Percentiles rank a stretch among this genome's conserved stretches.
These are phyloP conservation scores for Musa schizocarpa DNA, from an alignment of 176 grass and related monocot species.

Conservation along the genomic window DNA sequence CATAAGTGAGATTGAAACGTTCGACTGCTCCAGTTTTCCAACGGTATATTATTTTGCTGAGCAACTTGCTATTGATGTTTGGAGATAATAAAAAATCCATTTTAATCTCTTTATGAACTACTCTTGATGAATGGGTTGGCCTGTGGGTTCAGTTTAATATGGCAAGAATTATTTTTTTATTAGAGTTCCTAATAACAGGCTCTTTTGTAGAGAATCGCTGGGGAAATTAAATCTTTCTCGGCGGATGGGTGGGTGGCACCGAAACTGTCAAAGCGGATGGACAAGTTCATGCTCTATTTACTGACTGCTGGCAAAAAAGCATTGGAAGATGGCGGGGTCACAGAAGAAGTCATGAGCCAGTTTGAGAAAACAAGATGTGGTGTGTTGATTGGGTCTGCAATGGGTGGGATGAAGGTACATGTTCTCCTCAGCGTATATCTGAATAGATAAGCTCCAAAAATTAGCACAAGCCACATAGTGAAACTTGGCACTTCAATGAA, in stretches of 20 bases:
- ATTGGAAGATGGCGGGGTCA: slow-evolving; percentile 77
- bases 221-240: slow-evolving; percentile 93
- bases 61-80: neutral
- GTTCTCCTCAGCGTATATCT: slow-evolving; percentile 5
- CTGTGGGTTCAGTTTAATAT: neutral
- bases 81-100: neutral
- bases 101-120: neutral
- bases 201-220: slow-evolving; percentile 83
- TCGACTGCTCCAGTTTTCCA: slow-evolving; percentile 86
- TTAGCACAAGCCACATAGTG: neutral
- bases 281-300: slow-evolving; percentile 98
- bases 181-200: neutral
- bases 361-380: slow-evolving; percentile 94
- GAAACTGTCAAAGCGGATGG: slow-evolving; percentile 86
- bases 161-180: neutral
- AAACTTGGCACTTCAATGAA: neutral
- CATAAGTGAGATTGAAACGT: slow-evolving; percentile 84
- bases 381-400: slow-evolving; percentile 92
- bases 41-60: slow-evolving; percentile 41
- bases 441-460: neutral
- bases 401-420: slow-evolving; percentile 98
- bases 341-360: slow-evolving; percentile 65
- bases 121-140: neutral
- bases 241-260: slow-evolving; percentile 80
- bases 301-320: slow-evolving; percentile 97